Evolutionary conservation across 108 stramenopile species (phyloP).

Genomic region (Skeletonema costatum): DNA sequence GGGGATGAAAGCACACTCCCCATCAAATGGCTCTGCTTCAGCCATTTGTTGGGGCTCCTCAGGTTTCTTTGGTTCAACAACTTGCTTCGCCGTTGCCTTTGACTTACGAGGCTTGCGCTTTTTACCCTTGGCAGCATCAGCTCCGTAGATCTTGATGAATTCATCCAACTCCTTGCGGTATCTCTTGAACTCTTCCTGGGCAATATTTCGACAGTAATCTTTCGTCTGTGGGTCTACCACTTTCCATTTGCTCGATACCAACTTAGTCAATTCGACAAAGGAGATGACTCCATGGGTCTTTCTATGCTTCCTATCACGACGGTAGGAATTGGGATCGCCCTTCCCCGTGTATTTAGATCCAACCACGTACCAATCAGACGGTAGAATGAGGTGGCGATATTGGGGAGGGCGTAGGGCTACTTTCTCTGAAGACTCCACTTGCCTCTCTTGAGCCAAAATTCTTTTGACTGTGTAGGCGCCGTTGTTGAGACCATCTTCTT

Average conservation of each 20-base stretch:
- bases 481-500: background rate
- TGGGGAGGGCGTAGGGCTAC: background rate
- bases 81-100: background rate
- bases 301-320: background rate
- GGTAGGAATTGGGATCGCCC: background rate
- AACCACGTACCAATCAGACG: background rate
- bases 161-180: background rate
- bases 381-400: background rate
- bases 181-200: background rate
- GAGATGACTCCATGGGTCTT: background rate
- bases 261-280: background rate
- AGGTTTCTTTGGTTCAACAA: background rate
- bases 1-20: background rate
- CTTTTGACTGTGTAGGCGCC: background rate
- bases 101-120: constrained; percentile 3
- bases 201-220: background rate
- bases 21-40: background rate
- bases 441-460: background rate
- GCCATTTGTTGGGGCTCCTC: background rate
- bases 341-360: background rate
- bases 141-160: constrained; percentile 5
- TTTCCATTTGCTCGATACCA: constrained; percentile 3
- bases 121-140: background rate
- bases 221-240: background rate
- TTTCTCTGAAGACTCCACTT: background rate